phyloP scores from a whole-genome alignment of 2,329 filamentous ascomycete species.

The Aspergillus bombycis region DNA sequence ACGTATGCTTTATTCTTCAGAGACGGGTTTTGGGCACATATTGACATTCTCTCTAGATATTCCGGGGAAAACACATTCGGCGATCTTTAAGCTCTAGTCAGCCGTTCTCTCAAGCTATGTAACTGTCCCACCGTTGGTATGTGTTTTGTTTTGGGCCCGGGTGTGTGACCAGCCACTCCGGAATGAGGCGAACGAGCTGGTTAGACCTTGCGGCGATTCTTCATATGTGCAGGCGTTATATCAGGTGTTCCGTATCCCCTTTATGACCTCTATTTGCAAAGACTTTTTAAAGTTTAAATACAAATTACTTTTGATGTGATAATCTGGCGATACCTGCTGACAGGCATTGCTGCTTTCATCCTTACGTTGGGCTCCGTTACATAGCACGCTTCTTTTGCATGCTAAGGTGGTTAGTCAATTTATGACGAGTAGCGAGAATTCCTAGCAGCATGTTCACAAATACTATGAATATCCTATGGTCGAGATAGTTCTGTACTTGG shows the following conservation, averaged over 20 bases:
- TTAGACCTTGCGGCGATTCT: conserved; percentile 21
- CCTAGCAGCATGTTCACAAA: neutral
- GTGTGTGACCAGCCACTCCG: conserved; percentile 13
- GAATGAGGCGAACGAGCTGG: conserved; percentile 18
- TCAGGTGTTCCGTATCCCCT: conserved; percentile 20
- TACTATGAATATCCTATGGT: neutral
- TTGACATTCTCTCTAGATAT: conserved; percentile 59
- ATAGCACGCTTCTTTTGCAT: neutral
- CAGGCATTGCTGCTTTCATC: neutral
- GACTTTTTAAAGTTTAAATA: conserved; percentile 20
- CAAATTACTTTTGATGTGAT: conserved; percentile 6
- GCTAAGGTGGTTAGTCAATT: neutral
- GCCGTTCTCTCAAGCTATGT: conserved; percentile 18
- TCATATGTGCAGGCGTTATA: conserved; percentile 28
- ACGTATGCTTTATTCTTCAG: conserved; percentile 61
- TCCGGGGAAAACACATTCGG: conserved; percentile 99
- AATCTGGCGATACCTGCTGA: neutral
- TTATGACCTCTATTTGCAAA: conserved; percentile 21
- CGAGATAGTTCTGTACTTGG: neutral
- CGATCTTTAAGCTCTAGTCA: conserved; percentile 29
- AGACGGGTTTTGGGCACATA: neutral
- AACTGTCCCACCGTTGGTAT: conserved; percentile 17
- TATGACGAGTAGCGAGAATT: neutral
- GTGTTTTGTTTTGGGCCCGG: conserved; percentile 8
- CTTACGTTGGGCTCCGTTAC: neutral